Evolutionary conservation across 2,329 filamentous ascomycete species (phyloP).

Genomic region (Colletotrichum navitas): DNA sequence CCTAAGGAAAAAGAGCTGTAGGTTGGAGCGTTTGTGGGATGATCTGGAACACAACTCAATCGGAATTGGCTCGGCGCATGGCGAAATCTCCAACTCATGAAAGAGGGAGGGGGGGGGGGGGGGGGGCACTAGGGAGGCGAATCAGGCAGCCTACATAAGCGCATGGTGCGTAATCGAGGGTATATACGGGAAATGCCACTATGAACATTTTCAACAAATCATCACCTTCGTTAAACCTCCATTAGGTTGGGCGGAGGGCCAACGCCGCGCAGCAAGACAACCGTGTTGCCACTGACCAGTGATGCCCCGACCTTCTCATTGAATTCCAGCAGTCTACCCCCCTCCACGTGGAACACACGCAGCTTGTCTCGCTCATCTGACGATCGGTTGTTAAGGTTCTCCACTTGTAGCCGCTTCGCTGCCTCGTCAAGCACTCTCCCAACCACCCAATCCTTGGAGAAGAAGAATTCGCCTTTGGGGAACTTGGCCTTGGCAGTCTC

Average conservation of each 20-base stretch:
- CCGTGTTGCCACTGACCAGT: constrained; percentile 86
- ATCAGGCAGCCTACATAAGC: constrained; percentile 6
- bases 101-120: too few species aligned
- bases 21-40: constrained; percentile 14
- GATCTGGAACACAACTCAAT: constrained; percentile 26
- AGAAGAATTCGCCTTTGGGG: constrained; percentile 85
- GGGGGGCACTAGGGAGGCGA: neutral
- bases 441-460: constrained; percentile 88
- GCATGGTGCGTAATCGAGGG: constrained; percentile 30
- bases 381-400: constrained; percentile 86
- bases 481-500: constrained; percentile 87
- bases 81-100: constrained; percentile 17
- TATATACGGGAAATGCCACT: constrained; percentile 37
- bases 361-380: constrained; percentile 83
- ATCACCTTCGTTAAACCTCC: constrained; percentile 52
- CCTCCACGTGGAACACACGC: constrained; percentile 93
- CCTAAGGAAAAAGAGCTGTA: constrained; percentile 45
- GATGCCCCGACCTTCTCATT: constrained; percentile 83
- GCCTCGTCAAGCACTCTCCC: constrained; percentile 85
- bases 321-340: constrained; percentile 87
- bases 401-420: constrained; percentile 80
- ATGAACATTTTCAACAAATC: constrained; percentile 36
- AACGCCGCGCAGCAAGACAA: constrained; percentile 88
- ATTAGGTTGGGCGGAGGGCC: constrained; percentile 83
- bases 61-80: constrained; percentile 30